These are phyloP conservation scores for Cyberlindnera misumaiensis DNA, from an alignment of 805 yeast species.

Conservation along the genomic window DNA sequence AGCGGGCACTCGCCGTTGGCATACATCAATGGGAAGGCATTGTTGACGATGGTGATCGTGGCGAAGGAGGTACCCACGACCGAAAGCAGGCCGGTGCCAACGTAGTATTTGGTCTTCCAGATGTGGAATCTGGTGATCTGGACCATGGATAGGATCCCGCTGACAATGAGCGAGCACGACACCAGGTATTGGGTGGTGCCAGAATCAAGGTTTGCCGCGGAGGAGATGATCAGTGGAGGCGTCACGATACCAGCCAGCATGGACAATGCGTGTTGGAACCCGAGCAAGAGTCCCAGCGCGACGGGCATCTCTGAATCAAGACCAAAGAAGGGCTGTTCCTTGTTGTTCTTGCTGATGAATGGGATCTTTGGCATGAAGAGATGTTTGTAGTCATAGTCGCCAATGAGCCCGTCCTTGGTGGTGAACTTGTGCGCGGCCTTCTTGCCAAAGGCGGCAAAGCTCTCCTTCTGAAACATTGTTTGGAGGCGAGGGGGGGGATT, in stretches of 20 bases:
- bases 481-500: too few relatives aligned
- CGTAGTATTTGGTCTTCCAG: constrained; percentile 61
- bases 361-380: constrained; percentile 80
- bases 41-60: constrained; percentile 72
- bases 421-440: constrained; percentile 38
- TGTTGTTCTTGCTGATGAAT: constrained; percentile 32
- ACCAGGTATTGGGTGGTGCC: constrained; percentile 54
- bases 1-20: constrained; percentile 57
- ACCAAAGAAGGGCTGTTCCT: constrained; percentile 77
- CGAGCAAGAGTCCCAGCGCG: constrained; percentile 67
- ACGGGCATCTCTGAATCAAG: constrained; percentile 75
- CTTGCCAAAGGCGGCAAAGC: too few relatives aligned
- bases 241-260: constrained; percentile 90
- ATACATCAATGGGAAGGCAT: constrained; percentile 80
- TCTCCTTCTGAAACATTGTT: too few relatives aligned
- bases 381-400: constrained; percentile 77
- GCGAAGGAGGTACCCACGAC: constrained; percentile 92
- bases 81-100: constrained; percentile 85
- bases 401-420: constrained; percentile 76
- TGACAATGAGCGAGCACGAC: constrained; percentile 64
- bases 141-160: constrained; percentile 62
- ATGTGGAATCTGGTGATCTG: constrained; percentile 81
- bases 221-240: constrained; percentile 71
- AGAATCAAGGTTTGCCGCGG: constrained; percentile 50
- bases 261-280: constrained; percentile 81